phyloP scores from a whole-genome alignment of 2,329 filamentous ascomycete genomes.

The Ophiostoma tasmaniense region DNA sequence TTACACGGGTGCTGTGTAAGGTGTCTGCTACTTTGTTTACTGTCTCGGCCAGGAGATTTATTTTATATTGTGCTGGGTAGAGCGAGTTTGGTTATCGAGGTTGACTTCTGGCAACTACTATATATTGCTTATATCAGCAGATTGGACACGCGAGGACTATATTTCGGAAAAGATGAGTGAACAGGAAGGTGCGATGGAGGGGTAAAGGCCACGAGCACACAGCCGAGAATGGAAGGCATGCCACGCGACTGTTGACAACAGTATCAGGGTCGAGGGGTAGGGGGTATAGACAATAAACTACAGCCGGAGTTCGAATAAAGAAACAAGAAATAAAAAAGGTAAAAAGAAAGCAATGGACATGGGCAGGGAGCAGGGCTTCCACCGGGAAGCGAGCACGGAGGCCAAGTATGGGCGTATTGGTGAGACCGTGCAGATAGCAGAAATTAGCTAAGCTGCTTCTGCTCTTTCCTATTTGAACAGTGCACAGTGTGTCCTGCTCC shows the following conservation, averaged over 20 bases:
- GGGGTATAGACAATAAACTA: background rate
- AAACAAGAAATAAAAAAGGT: background rate
- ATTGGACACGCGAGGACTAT: background rate
- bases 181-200: background rate
- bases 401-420: background rate
- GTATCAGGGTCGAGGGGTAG: background rate
- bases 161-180: background rate
- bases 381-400: background rate
- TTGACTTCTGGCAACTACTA: background rate
- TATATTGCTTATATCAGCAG: background rate
- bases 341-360: background rate
- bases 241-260: background rate
- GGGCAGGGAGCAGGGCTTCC: background rate
- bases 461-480: background rate
- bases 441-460: background rate
- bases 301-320: background rate
- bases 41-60: too few species aligned
- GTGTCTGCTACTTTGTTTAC: background rate
- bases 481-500: background rate
- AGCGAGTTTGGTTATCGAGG: background rate
- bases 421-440: background rate
- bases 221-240: background rate
- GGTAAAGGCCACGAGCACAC: background rate
- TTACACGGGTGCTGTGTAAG: background rate
- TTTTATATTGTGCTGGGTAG: background rate